A percentile compares a stretch with the other conserved stretches of the same genome.
Evolutionary conservation across 306 rosid species (phyloP).

Genomic region (Clitoria ternatea): DNA sequence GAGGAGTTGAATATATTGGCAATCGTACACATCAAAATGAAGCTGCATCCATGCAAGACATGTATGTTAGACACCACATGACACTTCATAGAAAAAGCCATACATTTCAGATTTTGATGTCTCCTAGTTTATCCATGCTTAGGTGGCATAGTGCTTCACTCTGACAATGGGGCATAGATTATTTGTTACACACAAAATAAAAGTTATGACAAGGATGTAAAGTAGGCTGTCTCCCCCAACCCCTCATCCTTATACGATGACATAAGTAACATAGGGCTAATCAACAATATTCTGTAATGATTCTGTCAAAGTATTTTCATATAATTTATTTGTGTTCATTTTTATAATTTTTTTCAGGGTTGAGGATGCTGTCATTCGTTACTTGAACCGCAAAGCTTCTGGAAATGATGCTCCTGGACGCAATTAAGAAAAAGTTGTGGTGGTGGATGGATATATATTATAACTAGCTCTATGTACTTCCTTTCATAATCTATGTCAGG

Average conservation of each 20-base stretch:
- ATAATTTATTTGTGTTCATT: neutral
- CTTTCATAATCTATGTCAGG: neutral
- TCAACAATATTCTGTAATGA: neutral
- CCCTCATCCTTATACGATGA: neutral
- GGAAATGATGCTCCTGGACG: constrained; percentile 55
- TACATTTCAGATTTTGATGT: neutral
- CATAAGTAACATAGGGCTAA: neutral
- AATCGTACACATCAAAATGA: neutral
- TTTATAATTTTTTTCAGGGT: constrained; percentile 50
- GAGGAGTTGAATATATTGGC: neutral
- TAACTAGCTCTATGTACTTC: neutral
- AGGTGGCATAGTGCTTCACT: neutral
- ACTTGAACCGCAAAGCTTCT: constrained; percentile 74
- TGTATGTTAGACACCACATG: neutral
- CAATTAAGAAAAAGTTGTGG: constrained; percentile 29
- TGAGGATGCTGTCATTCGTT: constrained; percentile 83
- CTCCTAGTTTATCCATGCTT: neutral
- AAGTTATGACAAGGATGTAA: neutral
- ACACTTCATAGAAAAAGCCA: neutral
- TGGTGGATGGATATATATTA: too few relatives aligned
- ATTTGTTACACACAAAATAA: neutral
- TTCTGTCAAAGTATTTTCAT: neutral
- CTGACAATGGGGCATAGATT: neutral
- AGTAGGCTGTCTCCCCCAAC: neutral
- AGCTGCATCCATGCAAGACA: neutral